Evolutionary conservation across 1,284 basidiomycete species (phyloP).

Genomic region (Marasmius oreades): DNA sequence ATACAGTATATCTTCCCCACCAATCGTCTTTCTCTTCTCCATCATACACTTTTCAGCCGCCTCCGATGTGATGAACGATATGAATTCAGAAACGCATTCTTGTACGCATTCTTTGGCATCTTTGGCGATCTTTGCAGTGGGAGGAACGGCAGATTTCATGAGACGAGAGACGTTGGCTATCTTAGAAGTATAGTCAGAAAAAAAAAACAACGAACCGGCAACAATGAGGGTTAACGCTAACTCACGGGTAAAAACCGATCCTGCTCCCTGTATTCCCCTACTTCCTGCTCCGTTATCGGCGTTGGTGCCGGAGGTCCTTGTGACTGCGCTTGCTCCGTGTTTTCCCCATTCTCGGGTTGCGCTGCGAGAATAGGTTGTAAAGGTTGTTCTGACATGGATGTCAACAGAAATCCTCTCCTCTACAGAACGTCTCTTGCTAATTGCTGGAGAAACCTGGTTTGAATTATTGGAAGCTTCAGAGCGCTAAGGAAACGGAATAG

Average conservation of each 20-base stretch:
- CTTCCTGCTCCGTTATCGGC: conserved; percentile 86
- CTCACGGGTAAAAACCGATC: conserved; percentile 86
- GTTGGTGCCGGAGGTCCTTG: conserved; percentile 53
- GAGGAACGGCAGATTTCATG: conserved; percentile 88
- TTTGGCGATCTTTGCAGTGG: conserved; percentile 94
- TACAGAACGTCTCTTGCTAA: no score
- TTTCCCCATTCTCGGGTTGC: conserved; percentile 9
- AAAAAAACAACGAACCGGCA: no score
- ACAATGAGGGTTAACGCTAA: conserved; percentile 18
- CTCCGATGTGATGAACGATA: conserved; percentile 91
- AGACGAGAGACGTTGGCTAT: conserved; percentile 95
- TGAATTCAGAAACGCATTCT: conserved; percentile 95
- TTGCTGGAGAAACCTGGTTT: no score
- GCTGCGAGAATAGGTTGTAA: background rate
- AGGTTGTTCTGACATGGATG: background rate
- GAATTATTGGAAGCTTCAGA: no score
- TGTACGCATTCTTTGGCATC: conserved; percentile 97
- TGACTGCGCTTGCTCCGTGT: conserved; percentile 13
- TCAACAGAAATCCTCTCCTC: background rate
- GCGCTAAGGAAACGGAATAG: no score
- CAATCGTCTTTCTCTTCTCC: conserved; percentile 78
- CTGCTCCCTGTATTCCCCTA: conserved; percentile 90
- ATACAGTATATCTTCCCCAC: conserved; percentile 88
- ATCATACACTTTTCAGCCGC: conserved; percentile 85
- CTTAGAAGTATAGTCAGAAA: conserved; percentile 34